Evolutionary conservation across 2,329 filamentous ascomycete species (phyloP), one percentile per base, ranked within the genome.

Genomic region (Ophiobolus disseminans): DNA sequence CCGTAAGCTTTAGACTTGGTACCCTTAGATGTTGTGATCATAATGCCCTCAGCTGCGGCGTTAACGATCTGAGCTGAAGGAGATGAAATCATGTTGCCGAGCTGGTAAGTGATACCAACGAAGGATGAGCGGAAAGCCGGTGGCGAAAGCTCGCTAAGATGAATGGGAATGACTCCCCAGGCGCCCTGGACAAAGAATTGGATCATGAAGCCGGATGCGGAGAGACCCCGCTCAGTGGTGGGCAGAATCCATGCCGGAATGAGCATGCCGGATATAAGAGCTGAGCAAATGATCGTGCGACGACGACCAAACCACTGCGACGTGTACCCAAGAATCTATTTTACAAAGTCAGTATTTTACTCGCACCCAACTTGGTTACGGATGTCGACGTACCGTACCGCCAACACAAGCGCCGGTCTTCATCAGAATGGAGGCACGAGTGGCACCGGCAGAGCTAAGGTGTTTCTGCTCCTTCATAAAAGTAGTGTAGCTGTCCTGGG

Each of bases 401-500:
- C 88, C 89, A 1, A 90, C 83, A 59, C 87, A 89, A 34, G 89
- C 88, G 20, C 89, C 89, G 1, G 82, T 85, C 75, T 91, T 91
- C 86, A 90, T 91, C 49, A 92, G 73, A 58, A 92, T 91, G n/a
- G 84, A 87, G 13, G 88, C 88, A n/a, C 87, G 84, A 6, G 82
- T 87, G 4, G 88, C 86, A 1, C 79, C 80, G 1, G 76, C 66
- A 62, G 89, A 87, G 45, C 79, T 64, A 49, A 92, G 79, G 55
- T 86, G 84, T 73, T 92, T 91, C 60, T 90, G 81, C 4, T 80
- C 81, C 30, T 87, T 78, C 86, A 92, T 88, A 68, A 91, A 91
- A 3, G 89, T 91, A 0, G 89, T 91, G 76, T 91, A 92, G 39
- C 83, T 87, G 75, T 93, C 89, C 70, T 93, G 89, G 19, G 85